Conservation (phyloP, 1,284 basidiomycete genomes). For the Austroboletus olivaceoglutinosus region DNA sequence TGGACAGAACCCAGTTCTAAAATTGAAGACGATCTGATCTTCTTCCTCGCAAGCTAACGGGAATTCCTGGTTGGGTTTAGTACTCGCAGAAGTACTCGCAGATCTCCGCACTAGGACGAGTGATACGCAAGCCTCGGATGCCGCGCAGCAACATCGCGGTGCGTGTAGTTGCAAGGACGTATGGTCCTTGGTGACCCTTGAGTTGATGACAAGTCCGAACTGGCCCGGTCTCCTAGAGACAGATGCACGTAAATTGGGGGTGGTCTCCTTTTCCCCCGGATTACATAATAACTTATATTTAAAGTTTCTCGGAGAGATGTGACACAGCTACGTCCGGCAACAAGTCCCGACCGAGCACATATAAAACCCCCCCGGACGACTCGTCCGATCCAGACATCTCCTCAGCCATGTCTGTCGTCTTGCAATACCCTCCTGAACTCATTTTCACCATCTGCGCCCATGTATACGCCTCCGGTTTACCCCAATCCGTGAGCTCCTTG, state of each 20-base stretch:
- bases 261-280: slow-evolving; percentile 21
- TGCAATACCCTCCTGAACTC: slow-evolving; percentile 62
- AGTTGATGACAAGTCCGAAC: not conserved
- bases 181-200: not conserved
- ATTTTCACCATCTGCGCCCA: slow-evolving; percentile 66
- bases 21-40: not conserved
- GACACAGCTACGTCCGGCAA: not conserved
- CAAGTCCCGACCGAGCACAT: slow-evolving; percentile 25
- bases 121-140: not conserved
- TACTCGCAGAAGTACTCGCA: too few species aligned
- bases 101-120: too few species aligned
- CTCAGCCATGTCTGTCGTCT: slow-evolving; percentile 26
- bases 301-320: not conserved
- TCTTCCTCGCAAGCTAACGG: not conserved
- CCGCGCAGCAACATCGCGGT: not conserved
- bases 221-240: slow-evolving; percentile 16
- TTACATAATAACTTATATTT: slow-evolving; percentile 21
- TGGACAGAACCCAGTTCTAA: too few species aligned
- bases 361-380: slow-evolving; percentile 21
- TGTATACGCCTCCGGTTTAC: slow-evolving; percentile 60
- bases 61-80: not conserved
- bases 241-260: slow-evolving; percentile 7
- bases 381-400: not conserved
- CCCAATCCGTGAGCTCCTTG: slow-evolving; percentile 54
- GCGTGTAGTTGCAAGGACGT: not conserved